phyloP scores from a whole-genome alignment of 495 filamentous ascomycete genomes.

The Xylaria grammica region DNA sequence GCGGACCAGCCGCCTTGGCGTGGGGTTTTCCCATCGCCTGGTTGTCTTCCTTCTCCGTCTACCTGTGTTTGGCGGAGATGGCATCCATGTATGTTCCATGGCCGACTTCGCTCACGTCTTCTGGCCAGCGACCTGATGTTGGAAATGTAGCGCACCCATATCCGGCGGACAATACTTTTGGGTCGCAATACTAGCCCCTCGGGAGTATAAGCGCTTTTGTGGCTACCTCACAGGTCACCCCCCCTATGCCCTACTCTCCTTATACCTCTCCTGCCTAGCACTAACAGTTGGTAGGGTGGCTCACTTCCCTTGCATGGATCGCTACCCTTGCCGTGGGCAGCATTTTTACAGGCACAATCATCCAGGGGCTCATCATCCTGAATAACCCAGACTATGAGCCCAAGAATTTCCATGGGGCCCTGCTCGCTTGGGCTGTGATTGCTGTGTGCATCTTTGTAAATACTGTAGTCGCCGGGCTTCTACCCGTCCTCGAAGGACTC shows the following conservation, averaged over 20 bases:
- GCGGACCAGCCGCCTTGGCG: conserved; percentile 34
- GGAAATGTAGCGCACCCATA: conserved; percentile 32
- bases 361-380: conserved; percentile 64
- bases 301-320: conserved; percentile 66
- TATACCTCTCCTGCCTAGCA: neutral
- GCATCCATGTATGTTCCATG: conserved; percentile 30
- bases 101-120: neutral
- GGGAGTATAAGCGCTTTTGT: conserved; percentile 58
- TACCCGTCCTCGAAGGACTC: conserved; percentile 62
- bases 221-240: conserved; percentile 57
- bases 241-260: neutral
- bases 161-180: conserved; percentile 47
- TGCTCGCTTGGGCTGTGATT: conserved; percentile 60
- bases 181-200: conserved; percentile 64
- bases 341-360: conserved; percentile 61
- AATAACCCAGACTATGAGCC: conserved; percentile 54
- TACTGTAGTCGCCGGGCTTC: conserved; percentile 55
- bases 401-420: conserved; percentile 63
- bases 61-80: conserved; percentile 36
- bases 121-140: neutral
- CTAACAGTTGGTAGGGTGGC: conserved; percentile 50
- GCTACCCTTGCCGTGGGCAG: conserved; percentile 58
- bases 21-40: conserved; percentile 34
- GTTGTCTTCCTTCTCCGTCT: conserved; percentile 28
- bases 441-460: conserved; percentile 61